Evolutionary conservation across 441 rosid species (phyloP), one percentile per base, ranked within the genome.

Genomic region (Kokia cookei): DNA sequence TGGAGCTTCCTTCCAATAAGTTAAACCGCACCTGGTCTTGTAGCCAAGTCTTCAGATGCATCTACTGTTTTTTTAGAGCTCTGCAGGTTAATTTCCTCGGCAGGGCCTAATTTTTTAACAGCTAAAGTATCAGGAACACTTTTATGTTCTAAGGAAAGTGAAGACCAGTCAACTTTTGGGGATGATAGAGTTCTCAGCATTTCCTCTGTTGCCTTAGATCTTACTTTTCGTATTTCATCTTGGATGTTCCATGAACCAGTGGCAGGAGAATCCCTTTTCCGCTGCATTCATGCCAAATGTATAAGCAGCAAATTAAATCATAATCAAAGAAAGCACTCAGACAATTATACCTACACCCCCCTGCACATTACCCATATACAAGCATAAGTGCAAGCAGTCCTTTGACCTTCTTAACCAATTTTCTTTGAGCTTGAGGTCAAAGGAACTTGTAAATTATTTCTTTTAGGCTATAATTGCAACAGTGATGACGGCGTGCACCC

Each of bases 181-280:
- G 92, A 81, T 15, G 89, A 75, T 26, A 66, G 85, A 45, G 82
- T 81, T 84, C 80, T 90, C 65, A 91, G 84, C 94, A 95, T 82
- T 77, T 90, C 91, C 73, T 95, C 93, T 45, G 98, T 93, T 81
- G 98, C 98, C 79, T 81, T 90, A 53, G 95, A 90, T 83, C 95
- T 91, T 78, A 93, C 91, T 89, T 88, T 89, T 55, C 96, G 88
- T 69, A 93, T 76, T 83, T 93, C 98, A 78, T 95, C 99, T 17
- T 80, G 83, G 81, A 93, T 89, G 82, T 86, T 93, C 98, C 98
- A 91, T 32, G 93, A 84, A 61, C 86, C 87, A 51, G 81, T 76
- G 71, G 90, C 81, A 42, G 86, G 76, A 48, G 85, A 80, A 78
- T 83, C 85, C 83, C 80, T 84, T 76, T 81, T 83, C 75, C 80